phyloP scores from a whole-genome alignment of 139 green algal genomes.

The Auxenochlorella pyrenoidosa region DNA sequence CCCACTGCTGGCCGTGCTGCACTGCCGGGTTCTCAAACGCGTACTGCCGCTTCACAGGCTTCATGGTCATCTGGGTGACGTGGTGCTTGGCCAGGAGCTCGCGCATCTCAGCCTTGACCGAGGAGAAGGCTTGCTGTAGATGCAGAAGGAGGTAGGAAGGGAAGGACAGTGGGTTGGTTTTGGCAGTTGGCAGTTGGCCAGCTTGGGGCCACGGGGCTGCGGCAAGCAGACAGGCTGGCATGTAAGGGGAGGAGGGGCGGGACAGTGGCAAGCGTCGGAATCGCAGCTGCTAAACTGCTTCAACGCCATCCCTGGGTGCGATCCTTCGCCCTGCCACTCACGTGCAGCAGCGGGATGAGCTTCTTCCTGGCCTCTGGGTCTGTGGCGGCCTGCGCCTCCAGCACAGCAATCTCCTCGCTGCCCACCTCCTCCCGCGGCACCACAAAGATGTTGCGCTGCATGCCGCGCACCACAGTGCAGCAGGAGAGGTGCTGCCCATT shows the following conservation, averaged over 20 bases:
- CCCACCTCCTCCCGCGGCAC: constrained; percentile 74
- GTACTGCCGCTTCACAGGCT: constrained; percentile 91
- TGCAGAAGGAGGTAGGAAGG: neutral
- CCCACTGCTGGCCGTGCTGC: constrained; percentile 85
- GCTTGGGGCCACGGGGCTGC: neutral
- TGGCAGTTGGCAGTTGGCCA: neutral
- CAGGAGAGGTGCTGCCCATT: constrained; percentile 67
- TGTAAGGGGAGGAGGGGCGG: neutral
- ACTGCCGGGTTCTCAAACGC: constrained; percentile 91
- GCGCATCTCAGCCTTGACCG: constrained; percentile 85
- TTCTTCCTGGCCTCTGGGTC: constrained; percentile 53
- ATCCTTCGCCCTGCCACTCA: neutral
- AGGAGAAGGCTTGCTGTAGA: constrained; percentile 53
- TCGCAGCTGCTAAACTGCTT: neutral
- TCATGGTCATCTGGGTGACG: constrained; percentile 80
- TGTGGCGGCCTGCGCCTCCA: constrained; percentile 59
- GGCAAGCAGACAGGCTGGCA: neutral
- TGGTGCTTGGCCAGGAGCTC: constrained; percentile 69
- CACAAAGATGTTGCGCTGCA: constrained; percentile 82
- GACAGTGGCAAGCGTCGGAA: neutral
- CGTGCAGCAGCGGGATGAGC: constrained; percentile 57
- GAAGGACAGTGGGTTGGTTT: neutral
- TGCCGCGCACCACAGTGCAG: constrained; percentile 70
- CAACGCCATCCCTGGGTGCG: too few species aligned
- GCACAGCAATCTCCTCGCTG: constrained; percentile 51